Conservation (phyloP, 176 grass and related monocot species). For the Lolium perenne region DNA sequence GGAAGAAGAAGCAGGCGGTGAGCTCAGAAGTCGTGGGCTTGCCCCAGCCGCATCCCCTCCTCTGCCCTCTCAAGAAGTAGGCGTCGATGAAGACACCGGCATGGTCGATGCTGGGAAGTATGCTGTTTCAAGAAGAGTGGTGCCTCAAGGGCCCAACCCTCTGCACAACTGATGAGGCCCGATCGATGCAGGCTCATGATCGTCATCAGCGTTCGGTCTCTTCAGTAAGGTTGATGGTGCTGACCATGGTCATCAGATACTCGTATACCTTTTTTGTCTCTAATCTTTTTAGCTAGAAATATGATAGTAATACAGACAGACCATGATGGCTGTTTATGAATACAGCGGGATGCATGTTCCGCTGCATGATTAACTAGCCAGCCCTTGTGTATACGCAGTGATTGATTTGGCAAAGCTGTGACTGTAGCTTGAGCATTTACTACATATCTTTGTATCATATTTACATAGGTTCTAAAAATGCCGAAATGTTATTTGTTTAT, state of each 20-base stretch:
- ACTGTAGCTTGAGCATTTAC: background rate
- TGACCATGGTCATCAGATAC: slow-evolving; percentile 1
- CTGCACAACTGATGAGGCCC: slow-evolving; percentile 67
- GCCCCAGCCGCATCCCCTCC: slow-evolving; percentile 36
- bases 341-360: background rate
- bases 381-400: background rate
- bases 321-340: background rate
- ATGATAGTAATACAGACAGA: background rate
- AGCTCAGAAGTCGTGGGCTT: slow-evolving; percentile 25
- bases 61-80: slow-evolving; percentile 29
- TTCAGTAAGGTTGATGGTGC: slow-evolving; percentile 17
- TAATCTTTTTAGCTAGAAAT: background rate
- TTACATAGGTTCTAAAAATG: background rate
- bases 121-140: slow-evolving; percentile 56
- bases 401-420: background rate
- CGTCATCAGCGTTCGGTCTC: background rate
- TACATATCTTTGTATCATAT: no score
- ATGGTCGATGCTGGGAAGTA: slow-evolving; percentile 28
- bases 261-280: background rate
- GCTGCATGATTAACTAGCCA: background rate
- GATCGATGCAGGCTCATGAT: background rate
- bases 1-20: slow-evolving; percentile 27
- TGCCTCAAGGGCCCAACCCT: slow-evolving; percentile 81
- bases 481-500: background rate
- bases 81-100: background rate